phyloP scores from a whole-genome alignment of 73 alveolate genomes.

The Paramecium octaurelia region DNA sequence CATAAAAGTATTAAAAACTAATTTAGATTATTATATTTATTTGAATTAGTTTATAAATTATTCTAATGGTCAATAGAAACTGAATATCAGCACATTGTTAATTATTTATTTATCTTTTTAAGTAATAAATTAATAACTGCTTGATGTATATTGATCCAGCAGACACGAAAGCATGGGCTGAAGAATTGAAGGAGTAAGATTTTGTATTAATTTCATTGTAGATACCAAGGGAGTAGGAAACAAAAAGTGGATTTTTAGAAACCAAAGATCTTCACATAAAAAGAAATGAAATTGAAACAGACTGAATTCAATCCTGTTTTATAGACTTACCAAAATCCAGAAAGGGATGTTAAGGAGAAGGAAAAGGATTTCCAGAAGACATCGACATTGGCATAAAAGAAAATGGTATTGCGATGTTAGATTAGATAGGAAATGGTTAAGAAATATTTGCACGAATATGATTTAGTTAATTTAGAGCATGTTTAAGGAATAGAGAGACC shows the following conservation, averaged over 20 bases:
- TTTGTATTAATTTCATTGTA: background rate
- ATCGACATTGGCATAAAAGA: background rate
- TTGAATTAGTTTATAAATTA: too few relatives aligned
- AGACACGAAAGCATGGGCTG: slow-evolving; percentile 50
- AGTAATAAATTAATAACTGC: background rate
- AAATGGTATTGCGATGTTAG: background rate
- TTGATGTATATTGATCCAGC: slow-evolving; percentile 45
- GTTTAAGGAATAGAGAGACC: slow-evolving; percentile 6
- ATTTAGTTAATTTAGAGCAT: background rate
- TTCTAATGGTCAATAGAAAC: background rate
- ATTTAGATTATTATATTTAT: background rate
- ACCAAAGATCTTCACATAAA: slow-evolving; percentile 33
- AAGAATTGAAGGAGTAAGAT: background rate
- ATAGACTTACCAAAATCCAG: slow-evolving; percentile 7
- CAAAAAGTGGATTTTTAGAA: background rate
- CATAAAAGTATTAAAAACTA: too few relatives aligned
- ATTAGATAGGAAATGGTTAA: background rate
- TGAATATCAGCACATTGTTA: background rate
- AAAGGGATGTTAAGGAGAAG: background rate
- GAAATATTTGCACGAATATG: slow-evolving; percentile 23
- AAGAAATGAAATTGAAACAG: slow-evolving; percentile 31
- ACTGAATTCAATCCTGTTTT: slow-evolving; percentile 42
- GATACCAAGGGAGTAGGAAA: slow-evolving; percentile 11
- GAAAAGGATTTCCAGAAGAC: slow-evolving; percentile 7
- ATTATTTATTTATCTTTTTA: background rate